Base-by-base conservation (phyloP, 179 eudicot genomes). In the Drosera spatulata region DNA sequence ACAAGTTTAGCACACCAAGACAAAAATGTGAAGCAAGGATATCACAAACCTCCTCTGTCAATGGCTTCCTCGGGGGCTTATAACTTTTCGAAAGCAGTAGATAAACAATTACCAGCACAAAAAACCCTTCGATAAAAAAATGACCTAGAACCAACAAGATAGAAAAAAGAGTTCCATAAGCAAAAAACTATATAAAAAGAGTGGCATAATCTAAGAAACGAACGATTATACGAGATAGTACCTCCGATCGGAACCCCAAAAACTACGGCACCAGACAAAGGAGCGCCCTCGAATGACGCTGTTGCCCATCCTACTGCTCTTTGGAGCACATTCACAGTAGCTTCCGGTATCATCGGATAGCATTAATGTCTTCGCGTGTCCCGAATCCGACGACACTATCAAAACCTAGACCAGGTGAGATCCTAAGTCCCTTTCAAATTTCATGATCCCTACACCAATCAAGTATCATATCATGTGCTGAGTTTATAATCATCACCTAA, bases 11-110 rank as follows among this genome's bases (percentile, higher is more conserved):
- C 4, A 14, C 55, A 10, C 15, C 56, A n/a, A 53, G 4, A 33
- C 22, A 2, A 6, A 53, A 2, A 37, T 39, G 41, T 12, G 7
- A n/a, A 10, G 12, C 4, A 22, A 13, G 2, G 6, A 33, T 4
- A 4, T n/a, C 12, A 66, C 62, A 39, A 59, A 93, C 99, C 97
- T 86, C 83, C 61, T 85, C 67, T 41, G 99, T 82, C 70, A 93
- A 69, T 40, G 99, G 99, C 61, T 85, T 81, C 72, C 90, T 93
- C n/a, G 99, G 99, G 53, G 99, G 97, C 67, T 84, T 91, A 63
- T 93, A 93, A 86, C 99, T 93, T 65, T 93, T 93, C 55, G 86
- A 97, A 48, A 88, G 73, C 4, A 93, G 66, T 37, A 93, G 71
- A 68, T 82, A 84, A 56, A 93, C 68, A 53, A 89, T 93, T 56